Evolutionary conservation across 139 green algal species (phyloP).

Genomic region (Picochlorum costavermella): DNA sequence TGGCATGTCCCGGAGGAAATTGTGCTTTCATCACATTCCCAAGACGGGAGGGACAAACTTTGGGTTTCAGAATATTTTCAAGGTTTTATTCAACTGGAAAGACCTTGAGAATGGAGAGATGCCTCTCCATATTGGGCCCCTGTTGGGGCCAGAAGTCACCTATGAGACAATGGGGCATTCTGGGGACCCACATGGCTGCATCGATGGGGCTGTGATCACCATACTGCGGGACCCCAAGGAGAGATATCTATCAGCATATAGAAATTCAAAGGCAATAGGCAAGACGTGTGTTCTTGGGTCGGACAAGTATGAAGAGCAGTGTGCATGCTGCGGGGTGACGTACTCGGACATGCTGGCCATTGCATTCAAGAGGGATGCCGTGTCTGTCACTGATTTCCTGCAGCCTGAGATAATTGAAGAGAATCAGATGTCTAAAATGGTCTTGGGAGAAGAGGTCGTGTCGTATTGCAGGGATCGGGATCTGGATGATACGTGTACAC

Average conservation of each 20-base stretch:
- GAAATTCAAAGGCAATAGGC: neutral
- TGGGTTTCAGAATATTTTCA: neutral
- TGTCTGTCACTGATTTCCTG: neutral
- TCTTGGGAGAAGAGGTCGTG: neutral
- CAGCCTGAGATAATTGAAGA: neutral
- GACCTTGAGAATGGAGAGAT: conserved; percentile 1
- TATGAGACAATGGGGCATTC: neutral
- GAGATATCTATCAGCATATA: neutral
- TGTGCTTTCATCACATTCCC: conserved; percentile 2
- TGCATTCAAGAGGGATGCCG: neutral
- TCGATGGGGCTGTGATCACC: neutral
- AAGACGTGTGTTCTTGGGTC: neutral
- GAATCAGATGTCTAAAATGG: neutral
- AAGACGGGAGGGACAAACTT: conserved; percentile 4
- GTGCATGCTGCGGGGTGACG: neutral
- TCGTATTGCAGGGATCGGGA: neutral
- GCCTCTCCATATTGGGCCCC: neutral
- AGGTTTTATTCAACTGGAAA: neutral
- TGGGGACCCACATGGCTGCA: neutral
- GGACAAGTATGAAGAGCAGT: neutral
- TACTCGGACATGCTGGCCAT: neutral
- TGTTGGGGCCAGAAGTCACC: neutral
- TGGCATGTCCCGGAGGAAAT: neutral
- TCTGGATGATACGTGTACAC: neutral
- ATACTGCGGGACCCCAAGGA: neutral